Evolutionary conservation across 805 yeast species (phyloP).

Genomic region (Starmerella vaccinii): DNA sequence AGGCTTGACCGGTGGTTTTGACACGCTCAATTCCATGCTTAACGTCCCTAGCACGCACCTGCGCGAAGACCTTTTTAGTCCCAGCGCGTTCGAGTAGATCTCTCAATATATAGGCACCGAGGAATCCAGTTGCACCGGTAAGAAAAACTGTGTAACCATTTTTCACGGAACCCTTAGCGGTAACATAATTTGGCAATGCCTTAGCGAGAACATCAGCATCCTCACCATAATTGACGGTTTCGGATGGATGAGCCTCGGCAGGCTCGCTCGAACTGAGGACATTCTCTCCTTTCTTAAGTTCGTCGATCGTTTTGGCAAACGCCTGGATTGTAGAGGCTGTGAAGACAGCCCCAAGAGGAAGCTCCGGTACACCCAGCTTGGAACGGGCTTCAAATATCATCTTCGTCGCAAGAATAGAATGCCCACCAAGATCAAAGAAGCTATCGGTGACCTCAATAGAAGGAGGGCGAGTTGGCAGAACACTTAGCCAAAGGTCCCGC

Average conservation of each 20-base stretch:
- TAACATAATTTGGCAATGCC: slow-evolving; percentile 39
- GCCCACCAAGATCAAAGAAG: slow-evolving; percentile 96
- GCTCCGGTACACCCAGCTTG: slow-evolving; percentile 54
- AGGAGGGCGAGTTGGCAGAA: slow-evolving; percentile 78
- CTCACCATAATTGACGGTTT: slow-evolving; percentile 43
- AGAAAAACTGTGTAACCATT: slow-evolving; percentile 54
- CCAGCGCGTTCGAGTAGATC: slow-evolving; percentile 57
- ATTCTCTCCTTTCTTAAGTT: slow-evolving; percentile 38
- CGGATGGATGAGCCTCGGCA: slow-evolving; percentile 27
- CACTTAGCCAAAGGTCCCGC: slow-evolving; percentile 73
- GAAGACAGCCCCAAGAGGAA: slow-evolving; percentile 85
- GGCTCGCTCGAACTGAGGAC: slow-evolving; percentile 19
- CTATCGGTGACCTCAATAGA: slow-evolving; percentile 68
- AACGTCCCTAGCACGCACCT: slow-evolving; percentile 73
- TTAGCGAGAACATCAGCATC: slow-evolving; percentile 56
- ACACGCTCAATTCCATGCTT: slow-evolving; percentile 68
- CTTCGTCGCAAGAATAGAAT: slow-evolving; percentile 90
- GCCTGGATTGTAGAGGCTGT: slow-evolving; percentile 74
- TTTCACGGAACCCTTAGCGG: slow-evolving; percentile 35
- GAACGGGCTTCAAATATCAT: slow-evolving; percentile 90
- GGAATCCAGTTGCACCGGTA: slow-evolving; percentile 94
- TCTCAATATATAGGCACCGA: slow-evolving; percentile 78
- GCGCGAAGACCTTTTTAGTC: slow-evolving; percentile 59
- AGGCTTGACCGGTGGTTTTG: slow-evolving; percentile 61
- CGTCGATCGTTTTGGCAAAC: slow-evolving; percentile 65